Evolutionary conservation across 2,329 filamentous ascomycete species (phyloP), one percentile per base, ranked within the genome.

Genomic region (Xylaria sp.): DNA sequence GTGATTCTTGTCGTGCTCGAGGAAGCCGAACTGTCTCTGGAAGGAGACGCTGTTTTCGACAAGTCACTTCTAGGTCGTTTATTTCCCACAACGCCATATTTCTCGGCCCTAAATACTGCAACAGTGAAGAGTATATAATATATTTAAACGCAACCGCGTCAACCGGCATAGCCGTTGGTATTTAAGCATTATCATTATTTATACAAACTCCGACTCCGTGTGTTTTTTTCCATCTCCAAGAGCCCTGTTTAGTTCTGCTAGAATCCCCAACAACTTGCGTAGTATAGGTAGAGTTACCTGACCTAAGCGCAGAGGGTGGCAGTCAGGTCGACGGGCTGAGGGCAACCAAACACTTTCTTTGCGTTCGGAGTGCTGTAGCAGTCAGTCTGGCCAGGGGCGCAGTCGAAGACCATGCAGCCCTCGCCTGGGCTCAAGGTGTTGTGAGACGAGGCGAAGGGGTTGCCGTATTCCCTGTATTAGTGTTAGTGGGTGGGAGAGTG

Each of bases 281-380:
- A 60, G 41, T 15, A 28, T 32, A 23, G 8, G 32, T 30, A 1
- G 5, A 48, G 15, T 9, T n/a, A 45, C 30, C 30, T 2, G 1
- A n/a, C 15, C 48, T 66, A 70, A 39, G 66, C 75, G 60, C 78
- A 80, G 30, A 80, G 60, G n/a, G 74, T 73, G 3, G 74, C 74
- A 41, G 77, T 76, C 46, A 83, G 70, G 57, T 79, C 76, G 34
- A 81, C 79, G 9, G 81, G 81, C 71, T 78, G 73, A 2, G 81
- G 80, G 77, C 81, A 83, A 63, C 79, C 78, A 63, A 78, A 80
- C 9, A 82, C 80, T 71, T 77, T 82, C 77, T 80, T 81, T 48
- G 66, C 72, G 7, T n/a, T n/a, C n/a, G 79, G 78, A 0, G 76
- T 78, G 76, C 80, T 82, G 75, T 83, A 83, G 78, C 81, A 83